A percentile compares a stretch with the other conserved stretches of the same genome.
These are phyloP conservation scores for Zymoseptoria tritici DNA, from an alignment of 2,329 filamentous ascomycete species.

Conservation along the genomic window DNA sequence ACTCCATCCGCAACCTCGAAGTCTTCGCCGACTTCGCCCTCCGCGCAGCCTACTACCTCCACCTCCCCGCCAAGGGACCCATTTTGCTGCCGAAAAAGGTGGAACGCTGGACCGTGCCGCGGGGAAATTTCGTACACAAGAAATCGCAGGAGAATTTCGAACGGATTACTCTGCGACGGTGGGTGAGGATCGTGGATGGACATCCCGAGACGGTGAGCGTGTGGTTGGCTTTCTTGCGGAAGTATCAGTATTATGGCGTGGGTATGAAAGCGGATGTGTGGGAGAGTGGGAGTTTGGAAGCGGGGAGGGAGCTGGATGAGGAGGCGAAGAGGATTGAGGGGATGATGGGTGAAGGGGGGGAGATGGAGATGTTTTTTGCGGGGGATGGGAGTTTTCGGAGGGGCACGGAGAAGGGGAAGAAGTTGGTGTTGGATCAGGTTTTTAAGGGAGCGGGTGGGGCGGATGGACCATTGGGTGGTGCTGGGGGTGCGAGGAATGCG, in stretches of 20 bases:
- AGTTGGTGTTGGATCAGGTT: slow-evolving; percentile 12
- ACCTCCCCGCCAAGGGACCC: slow-evolving; percentile 77
- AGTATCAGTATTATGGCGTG: slow-evolving; percentile 90
- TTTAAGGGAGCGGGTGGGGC: slow-evolving; percentile 23
- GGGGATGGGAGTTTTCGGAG: slow-evolving; percentile 13
- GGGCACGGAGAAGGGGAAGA: slow-evolving; percentile 15
- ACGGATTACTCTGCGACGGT: slow-evolving; percentile 71
- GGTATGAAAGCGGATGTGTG: slow-evolving; percentile 99
- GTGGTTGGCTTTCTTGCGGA: slow-evolving; percentile 87
- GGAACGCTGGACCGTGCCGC: slow-evolving; percentile 90
- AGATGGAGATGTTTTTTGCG: slow-evolving; percentile 19
- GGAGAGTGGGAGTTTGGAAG: slow-evolving; percentile 60
- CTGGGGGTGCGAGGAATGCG: slow-evolving; percentile 15
- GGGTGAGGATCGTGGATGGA: slow-evolving; percentile 91
- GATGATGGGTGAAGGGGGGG: slow-evolving; percentile 22
- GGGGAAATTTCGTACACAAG: slow-evolving; percentile 87
- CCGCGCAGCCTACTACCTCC: slow-evolving; percentile 88
- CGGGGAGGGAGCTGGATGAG: slow-evolving; percentile 28
- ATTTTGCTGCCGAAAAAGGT: slow-evolving; percentile 77
- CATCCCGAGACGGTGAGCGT: slow-evolving; percentile 80
- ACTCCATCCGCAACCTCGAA: slow-evolving; percentile 79
- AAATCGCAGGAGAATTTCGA: slow-evolving; percentile 98
- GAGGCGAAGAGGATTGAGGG: slow-evolving; percentile 26
- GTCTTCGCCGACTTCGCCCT: slow-evolving; percentile 93
- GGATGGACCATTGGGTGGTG: slow-evolving; percentile 21